Evolutionary conservation across 2,329 filamentous ascomycete species (phyloP), one percentile per base, ranked within the genome.

Genomic region (Xylaria sp.): DNA sequence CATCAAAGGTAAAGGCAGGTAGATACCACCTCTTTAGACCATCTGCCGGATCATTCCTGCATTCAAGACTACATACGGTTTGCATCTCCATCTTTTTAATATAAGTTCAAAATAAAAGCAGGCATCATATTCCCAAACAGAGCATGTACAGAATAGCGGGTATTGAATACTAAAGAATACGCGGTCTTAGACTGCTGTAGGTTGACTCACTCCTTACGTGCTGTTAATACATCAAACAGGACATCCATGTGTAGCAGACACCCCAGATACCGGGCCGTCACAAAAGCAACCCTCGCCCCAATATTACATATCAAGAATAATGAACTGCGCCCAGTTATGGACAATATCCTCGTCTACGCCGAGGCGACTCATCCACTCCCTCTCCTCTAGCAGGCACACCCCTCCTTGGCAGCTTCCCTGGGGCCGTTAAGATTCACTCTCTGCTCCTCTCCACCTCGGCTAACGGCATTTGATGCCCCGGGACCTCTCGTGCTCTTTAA

Each of bases 401-500:
- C 91, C 78, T 97, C 94, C 85, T 97, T 97, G 58, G 92, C 89
- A n/a, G 89, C 90, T 74, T 93, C 90, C 76, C 89, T 87, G 57
- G 91, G 88, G 61, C 91, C 92, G 59, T 90, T 91, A 76, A 98
- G 84, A 81, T 96, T 97, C 72, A 98, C 94, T 75, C 94, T 88
- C 76, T 92, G 86, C 82, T 94, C 88, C 80, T 92, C 87, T 66
- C 86, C 82, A 78, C 84, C 83, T 78, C 90, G 81, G 80, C 89
- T 87, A 77, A 88, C 85, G 65, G 87, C 83, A 73, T 85, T 86
- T 66, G 87, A 84, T 20, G 89, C 86, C 57, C 89, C 91, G 20
- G 88, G 85, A n/a, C 92, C 92, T 75, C 94, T 89, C 41, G 92
- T 88, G 60, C 91, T 94, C 89, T 98, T 98, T 80, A 98, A 84